Percentiles rank a stretch among this genome's conserved stretches.
Conservation (phyloP, 345 rosid genomes). For the Syzygium jambos region DNA sequence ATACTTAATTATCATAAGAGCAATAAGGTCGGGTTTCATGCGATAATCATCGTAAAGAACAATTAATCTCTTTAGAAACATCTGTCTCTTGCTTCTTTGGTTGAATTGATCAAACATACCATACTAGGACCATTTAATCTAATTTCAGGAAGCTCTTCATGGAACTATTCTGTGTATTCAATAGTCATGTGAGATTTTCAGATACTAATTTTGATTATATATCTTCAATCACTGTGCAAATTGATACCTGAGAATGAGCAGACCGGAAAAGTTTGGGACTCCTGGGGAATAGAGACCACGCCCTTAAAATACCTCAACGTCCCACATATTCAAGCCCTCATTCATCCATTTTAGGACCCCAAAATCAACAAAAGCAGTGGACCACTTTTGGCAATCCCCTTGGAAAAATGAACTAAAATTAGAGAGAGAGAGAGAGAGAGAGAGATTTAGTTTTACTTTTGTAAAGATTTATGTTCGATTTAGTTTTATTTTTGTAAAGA, state of each 20-base stretch:
- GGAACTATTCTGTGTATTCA: neutral
- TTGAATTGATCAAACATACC: neutral
- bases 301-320: constrained; percentile 7
- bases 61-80: neutral
- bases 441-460: neutral
- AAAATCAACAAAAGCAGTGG: constrained; percentile 13
- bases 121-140: neutral
- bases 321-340: neutral
- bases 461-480: neutral
- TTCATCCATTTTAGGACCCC: neutral
- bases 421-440: neutral
- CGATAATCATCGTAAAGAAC: neutral
- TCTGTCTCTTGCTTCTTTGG: neutral
- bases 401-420: neutral
- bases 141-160: neutral
- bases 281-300: constrained; percentile 35
- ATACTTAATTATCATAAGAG: neutral
- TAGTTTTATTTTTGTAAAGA: neutral
- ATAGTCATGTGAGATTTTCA: neutral
- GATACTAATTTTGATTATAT: neutral
- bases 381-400: constrained; percentile 23
- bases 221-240: neutral
- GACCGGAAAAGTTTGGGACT: neutral
- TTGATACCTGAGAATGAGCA: neutral
- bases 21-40: neutral